Base-by-base conservation (phyloP, 108 stramenopile genomes). In the Conticribra guillardii region DNA sequence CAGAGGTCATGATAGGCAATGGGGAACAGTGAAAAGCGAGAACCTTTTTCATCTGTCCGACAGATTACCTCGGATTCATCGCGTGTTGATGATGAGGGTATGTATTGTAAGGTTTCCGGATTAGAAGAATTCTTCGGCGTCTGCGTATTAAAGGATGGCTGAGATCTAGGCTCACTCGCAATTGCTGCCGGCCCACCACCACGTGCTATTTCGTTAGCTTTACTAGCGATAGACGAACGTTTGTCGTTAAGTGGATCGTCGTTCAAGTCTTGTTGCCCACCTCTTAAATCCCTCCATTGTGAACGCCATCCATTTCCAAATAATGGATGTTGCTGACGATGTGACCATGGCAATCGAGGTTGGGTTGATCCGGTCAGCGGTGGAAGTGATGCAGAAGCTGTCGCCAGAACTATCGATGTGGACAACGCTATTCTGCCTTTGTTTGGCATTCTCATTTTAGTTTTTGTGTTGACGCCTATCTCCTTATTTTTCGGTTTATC, bases 1-100 rank as follows among this genome's bases (percentile, higher is more conserved):
- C 98, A 96, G 1, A 96, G 73, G 82, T 94, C 97, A 19, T 88
- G 65, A 67, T 96, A 84, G 58, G 89, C 85, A 37, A 97, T 88
- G 11, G 97, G 97, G 53, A 97, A 96, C 23, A 97, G 82, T 9
- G 92, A 92, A 74, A 95, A 97, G 0, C 96, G 85, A 4, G 92
- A 87, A 28, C 88, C 86, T 46, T 75, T 60, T 21, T 89, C 87
- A 64, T 91, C 89, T 22, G 82, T 79, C 61, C 81, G 85, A 71
- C 93, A 94, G 54, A 94, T 89, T 18, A 32, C 32, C 44, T 78
- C 76, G 11, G 60, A 41, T 15, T 71, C 70, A 23, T 71, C 70
- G n/a, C 28, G 19, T 48, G 45, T 16, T n/a, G 46, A 29, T 15
- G 45, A 29, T 30, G 32, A 21, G 9, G 61, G 27, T 28, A 46